Percentiles rank a stretch among this genome's conserved stretches.
Evolutionary conservation across 345 rosid species (phyloP).

Genomic region (Brassica carinata): DNA sequence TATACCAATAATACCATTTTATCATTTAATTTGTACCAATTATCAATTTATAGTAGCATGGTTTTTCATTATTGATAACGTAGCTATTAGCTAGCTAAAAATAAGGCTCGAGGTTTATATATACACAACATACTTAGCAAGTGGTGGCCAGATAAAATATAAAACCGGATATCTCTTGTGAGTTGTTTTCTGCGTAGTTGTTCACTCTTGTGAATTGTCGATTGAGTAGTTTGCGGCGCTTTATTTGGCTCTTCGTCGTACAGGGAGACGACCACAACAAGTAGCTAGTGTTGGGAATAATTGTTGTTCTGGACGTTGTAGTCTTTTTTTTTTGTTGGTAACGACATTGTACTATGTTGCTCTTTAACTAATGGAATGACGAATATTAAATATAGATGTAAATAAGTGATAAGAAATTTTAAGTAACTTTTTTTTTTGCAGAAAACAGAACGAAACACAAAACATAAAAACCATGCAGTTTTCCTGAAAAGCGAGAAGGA

Average conservation of each 20-base stretch:
- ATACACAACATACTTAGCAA: neutral
- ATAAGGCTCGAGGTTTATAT: neutral
- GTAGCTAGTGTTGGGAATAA: conserved; percentile 17
- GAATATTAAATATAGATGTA: neutral
- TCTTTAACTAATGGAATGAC: neutral
- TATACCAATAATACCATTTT: neutral
- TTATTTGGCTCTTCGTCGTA: conserved; percentile 32
- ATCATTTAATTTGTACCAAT: neutral
- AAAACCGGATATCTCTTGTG: neutral
- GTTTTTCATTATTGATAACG: neutral
- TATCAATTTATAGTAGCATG: neutral
- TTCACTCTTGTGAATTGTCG: conserved; percentile 2
- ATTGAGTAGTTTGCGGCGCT: conserved; percentile 36
- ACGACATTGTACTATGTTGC: neutral
- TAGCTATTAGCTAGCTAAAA: neutral
- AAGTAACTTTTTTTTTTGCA: neutral
- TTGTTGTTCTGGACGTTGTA: neutral
- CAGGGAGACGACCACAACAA: conserved; percentile 24
- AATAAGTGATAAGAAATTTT: neutral
- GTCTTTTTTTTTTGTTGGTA: neutral
- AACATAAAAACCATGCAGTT: neutral
- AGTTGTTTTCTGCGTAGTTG: neutral
- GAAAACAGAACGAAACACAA: neutral
- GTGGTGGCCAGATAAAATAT: neutral
- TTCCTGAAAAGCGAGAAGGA: neutral